phyloP scores from a whole-genome alignment of 2,329 filamentous ascomycete genomes.

The Rhinocladiella similis region DNA sequence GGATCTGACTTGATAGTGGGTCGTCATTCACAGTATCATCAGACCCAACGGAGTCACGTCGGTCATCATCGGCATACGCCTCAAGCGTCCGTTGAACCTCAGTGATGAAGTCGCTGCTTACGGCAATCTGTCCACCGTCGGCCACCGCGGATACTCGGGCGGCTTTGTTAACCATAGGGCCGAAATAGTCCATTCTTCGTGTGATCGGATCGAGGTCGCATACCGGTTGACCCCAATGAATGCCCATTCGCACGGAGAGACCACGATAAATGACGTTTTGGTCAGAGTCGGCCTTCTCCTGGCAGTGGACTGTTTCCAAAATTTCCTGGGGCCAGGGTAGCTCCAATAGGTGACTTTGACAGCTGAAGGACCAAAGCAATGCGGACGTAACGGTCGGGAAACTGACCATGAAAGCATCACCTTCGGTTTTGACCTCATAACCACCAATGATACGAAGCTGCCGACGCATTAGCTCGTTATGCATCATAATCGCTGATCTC shows the following conservation, averaged over 20 bases:
- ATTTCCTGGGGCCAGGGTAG: conserved; percentile 94
- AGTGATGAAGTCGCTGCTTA: conserved; percentile 94
- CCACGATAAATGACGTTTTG: conserved; percentile 90
- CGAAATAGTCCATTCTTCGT: conserved; percentile 98
- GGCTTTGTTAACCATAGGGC: conserved; percentile 97
- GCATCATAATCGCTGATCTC: conserved; percentile 93
- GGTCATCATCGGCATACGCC: conserved; percentile 82
- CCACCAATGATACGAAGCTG: conserved; percentile 92
- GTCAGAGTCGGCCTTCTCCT: conserved; percentile 78
- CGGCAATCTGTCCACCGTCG: conserved; percentile 94
- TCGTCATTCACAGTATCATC: conserved; percentile 79
- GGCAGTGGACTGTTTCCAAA: conserved; percentile 79
- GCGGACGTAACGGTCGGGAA: conserved; percentile 96
- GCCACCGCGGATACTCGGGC: conserved; percentile 91
- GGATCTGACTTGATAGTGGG: conserved; percentile 70
- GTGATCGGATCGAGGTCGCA: conserved; percentile 96
- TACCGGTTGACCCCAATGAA: conserved; percentile 92
- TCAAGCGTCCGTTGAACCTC: conserved; percentile 91
- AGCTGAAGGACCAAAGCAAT: conserved; percentile 92
- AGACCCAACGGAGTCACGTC: conserved; percentile 65
- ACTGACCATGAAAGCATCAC: conserved; percentile 98
- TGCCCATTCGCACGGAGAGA: conserved; percentile 93
- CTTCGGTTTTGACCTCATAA: conserved; percentile 99
- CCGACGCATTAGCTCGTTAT: conserved; percentile 94
- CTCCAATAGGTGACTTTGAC: conserved; percentile 83